Base-by-base conservation (phyloP, 768 basidiomycete species). In the Tylopilus balloui region DNA sequence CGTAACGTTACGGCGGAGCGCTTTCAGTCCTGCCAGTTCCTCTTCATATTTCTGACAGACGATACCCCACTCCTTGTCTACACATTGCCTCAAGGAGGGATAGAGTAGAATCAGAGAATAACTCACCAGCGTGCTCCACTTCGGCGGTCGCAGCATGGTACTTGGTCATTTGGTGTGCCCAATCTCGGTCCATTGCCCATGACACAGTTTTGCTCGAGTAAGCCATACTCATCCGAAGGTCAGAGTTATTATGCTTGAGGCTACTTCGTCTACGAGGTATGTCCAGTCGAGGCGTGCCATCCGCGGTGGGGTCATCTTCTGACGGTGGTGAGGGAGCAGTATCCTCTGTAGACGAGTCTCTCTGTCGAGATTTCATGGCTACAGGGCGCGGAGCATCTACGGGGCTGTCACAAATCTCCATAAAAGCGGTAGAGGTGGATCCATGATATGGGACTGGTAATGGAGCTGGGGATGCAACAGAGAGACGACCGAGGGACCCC, bases 161-260 rank as follows among this genome's bases (percentile, higher is more conserved):
- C 52, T 78, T 78, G 29, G 73, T 71, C 49, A 84, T 71, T 55
- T 82, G 80, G 8, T 73, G 74, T 23, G 75, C 71, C 69, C 81
- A 74, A 45, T 83, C 83, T 12, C 73, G 75, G 50, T 82, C 77
- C 67, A 85, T 86, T 21, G 86, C 85, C 85, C 85, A 88, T 31
- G 84, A 84, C 8, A 88, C 85, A 6, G 78, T 77, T 68, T 88
- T 88, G 15, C 73, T 66, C 24, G 79, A 70, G 51, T 83, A 79
- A 28, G 64, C 69, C 54, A 72, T 57, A 35, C 76, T 79, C 51
- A 77, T 67, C 46, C 69, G 64, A 59, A 73, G 70, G 42, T 69
- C 71, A 50, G 68, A 72, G 56, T 75, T 77, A 19, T 69, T 71
- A 48, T 81, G 78, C 65, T 79, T 85, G 54, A 87, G 75, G 57